Evolutionary conservation across 305 asterid genomes (phyloP), one percentile per base, ranked within the genome.

Genomic region (Ajuga reptans): DNA sequence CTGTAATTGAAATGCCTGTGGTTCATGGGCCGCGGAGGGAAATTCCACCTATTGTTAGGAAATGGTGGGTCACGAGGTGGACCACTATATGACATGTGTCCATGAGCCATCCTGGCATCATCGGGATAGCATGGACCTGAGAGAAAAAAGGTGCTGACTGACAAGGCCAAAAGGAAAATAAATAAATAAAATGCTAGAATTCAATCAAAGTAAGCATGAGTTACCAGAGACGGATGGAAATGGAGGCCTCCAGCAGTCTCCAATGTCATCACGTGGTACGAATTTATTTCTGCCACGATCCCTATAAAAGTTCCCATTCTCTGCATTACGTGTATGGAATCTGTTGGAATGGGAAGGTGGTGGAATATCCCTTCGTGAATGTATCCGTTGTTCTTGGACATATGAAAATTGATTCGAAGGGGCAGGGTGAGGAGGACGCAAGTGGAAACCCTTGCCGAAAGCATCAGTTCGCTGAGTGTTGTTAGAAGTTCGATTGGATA

Each of bases 341-440:
- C 92, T 82, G 79, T 79, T 79, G 55, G 86, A 81, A 74, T 84
- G 82, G 41, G 86, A 80, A 68, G 87, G 83, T 6, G 85, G 90
- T 4, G 86, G 81, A 37, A 75, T 33, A 75, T 87, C 89, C 76
- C 95, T 87, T 36, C 80, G 79, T 18, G 87, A 73, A 11, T 71
- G 86, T 54, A 71, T 66, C 45, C 85, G 80, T 55, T 79, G 90
- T 71, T 85, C 95, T 56, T 86, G 96, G 73, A 84, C 84, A 70
- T 89, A 89, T 4, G 91, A 84, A 68, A 91, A 91, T 66, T 89
- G 96, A 80, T 87, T 84, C 64, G 98, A 83, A 47, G 97, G 93
- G 79, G 92, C 87, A 5, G 93, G 96, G 41, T 86, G 89, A 61
- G 97, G 96, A 62, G 97, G 97, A 11, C 83, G 93, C 61, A 91